Conservation (phyloP, 1,139 yeast genomes). For the Diutina scorzettiae region DNA sequence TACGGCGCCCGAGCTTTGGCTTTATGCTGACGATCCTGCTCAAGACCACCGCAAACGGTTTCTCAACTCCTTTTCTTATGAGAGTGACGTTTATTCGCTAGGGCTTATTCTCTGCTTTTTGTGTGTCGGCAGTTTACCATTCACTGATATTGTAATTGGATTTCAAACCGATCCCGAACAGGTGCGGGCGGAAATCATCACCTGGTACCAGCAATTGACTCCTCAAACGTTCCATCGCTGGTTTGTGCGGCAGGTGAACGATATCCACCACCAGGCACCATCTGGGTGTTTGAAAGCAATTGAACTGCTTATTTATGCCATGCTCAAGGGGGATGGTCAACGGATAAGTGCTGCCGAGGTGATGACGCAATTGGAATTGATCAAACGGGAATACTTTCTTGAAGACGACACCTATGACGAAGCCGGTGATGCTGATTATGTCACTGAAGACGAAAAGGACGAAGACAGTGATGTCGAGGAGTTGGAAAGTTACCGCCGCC, state of each 20-base stretch:
- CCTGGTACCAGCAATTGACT: constrained; percentile 20
- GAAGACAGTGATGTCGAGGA: neutral
- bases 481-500: neutral
- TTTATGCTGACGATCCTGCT: constrained; percentile 13
- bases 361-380: constrained; percentile 13
- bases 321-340: constrained; percentile 20
- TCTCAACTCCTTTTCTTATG: constrained; percentile 25
- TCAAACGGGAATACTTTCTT: constrained; percentile 12
- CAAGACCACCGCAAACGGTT: constrained; percentile 7
- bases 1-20: constrained; percentile 73
- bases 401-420: neutral
- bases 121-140: constrained; percentile 63
- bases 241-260: constrained; percentile 14
- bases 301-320: constrained; percentile 16
- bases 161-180: constrained; percentile 19
- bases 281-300: no score
- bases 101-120: constrained; percentile 72
- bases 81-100: constrained; percentile 69
- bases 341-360: constrained; percentile 13
- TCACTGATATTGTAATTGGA: constrained; percentile 17
- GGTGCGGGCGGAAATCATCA: constrained; percentile 16
- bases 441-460: neutral
- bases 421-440: neutral
- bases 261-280: constrained; percentile 7
- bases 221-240: constrained; percentile 15